phyloP scores from a whole-genome alignment of 2,329 filamentous ascomycete genomes.

The Dactylonectria macrodidyma region DNA sequence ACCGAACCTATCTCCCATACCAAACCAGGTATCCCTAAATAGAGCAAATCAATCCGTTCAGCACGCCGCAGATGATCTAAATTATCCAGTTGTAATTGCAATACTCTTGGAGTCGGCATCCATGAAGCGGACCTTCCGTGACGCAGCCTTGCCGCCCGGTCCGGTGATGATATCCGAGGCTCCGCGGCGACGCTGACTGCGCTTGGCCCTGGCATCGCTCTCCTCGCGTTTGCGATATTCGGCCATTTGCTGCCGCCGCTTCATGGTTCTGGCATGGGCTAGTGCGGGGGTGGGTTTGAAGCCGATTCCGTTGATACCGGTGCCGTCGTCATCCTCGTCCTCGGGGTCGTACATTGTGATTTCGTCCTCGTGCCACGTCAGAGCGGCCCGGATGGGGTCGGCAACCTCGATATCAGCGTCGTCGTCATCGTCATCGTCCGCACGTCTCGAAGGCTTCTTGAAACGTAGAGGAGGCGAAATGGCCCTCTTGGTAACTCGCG shows the following conservation, averaged over 20 bases:
- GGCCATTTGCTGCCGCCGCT: conserved; percentile 72
- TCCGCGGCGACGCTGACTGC: conserved; percentile 66
- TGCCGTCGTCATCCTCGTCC: conserved; percentile 77
- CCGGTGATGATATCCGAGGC: conserved; percentile 47
- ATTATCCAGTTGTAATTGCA: conserved; percentile 51
- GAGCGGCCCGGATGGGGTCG: conserved; percentile 70
- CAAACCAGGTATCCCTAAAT: not conserved
- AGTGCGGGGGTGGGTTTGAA: conserved; percentile 76
- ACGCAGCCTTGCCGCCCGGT: conserved; percentile 46
- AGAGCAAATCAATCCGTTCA: not conserved
- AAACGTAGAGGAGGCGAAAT: conserved; percentile 58
- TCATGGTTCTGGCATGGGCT: conserved; percentile 70
- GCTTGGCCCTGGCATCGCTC: conserved; percentile 69
- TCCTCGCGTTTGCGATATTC: conserved; percentile 75
- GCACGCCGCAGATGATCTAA: not conserved
- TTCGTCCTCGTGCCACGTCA: conserved; percentile 79
- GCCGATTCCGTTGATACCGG: conserved; percentile 77
- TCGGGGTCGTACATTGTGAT: conserved; percentile 77
- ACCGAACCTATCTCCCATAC: conserved; percentile 17
- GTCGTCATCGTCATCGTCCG: conserved; percentile 43
- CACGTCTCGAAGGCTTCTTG: conserved; percentile 40
- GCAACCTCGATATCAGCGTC: conserved; percentile 57
- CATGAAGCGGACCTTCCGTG: conserved; percentile 58
- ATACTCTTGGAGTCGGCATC: conserved; percentile 55
- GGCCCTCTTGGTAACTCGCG: conserved; percentile 53